These are phyloP conservation scores for Geranium brycei DNA, from an alignment of 345 rosid species.

Conservation along the genomic window DNA sequence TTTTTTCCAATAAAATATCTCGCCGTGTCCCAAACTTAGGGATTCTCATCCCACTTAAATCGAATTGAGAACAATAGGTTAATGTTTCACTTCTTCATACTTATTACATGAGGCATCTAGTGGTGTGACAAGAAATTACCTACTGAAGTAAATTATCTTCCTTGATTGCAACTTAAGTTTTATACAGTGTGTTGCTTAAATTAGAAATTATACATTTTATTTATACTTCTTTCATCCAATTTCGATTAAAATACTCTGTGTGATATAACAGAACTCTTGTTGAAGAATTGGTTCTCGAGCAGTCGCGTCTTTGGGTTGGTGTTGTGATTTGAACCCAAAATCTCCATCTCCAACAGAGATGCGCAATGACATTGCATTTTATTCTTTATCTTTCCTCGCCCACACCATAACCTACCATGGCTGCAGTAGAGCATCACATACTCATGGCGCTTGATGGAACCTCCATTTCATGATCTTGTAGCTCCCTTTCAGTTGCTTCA, in stretches of 20 bases:
- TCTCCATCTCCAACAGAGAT: neutral
- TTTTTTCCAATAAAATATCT: too few species aligned
- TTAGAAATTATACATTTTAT: neutral
- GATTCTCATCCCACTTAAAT: too few species aligned
- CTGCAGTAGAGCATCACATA: conserved; percentile 25
- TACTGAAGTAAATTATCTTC: too few species aligned
- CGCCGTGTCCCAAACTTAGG: too few species aligned
- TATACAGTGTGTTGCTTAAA: neutral
- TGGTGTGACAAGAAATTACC: too few species aligned
- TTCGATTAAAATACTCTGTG: conserved; percentile 6
- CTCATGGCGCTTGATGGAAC: conserved; percentile 54
- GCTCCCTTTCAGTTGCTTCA: conserved; percentile 20
- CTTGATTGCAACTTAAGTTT: too few species aligned
- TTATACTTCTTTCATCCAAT: too few species aligned
- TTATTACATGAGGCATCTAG: too few species aligned
- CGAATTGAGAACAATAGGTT: too few species aligned
- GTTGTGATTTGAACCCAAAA: neutral
- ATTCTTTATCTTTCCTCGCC: conserved; percentile 5
- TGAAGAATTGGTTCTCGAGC: neutral
- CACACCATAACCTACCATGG: too few species aligned
- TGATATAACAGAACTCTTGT: conserved; percentile 16
- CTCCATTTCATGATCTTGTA: conserved; percentile 50
- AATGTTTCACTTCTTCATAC: too few species aligned
- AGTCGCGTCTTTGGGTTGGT: neutral
- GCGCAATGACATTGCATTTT: neutral